These are phyloP conservation scores for Benincasa hispida DNA, from an alignment of 306 rosid genomes.

Conservation along the genomic window DNA sequence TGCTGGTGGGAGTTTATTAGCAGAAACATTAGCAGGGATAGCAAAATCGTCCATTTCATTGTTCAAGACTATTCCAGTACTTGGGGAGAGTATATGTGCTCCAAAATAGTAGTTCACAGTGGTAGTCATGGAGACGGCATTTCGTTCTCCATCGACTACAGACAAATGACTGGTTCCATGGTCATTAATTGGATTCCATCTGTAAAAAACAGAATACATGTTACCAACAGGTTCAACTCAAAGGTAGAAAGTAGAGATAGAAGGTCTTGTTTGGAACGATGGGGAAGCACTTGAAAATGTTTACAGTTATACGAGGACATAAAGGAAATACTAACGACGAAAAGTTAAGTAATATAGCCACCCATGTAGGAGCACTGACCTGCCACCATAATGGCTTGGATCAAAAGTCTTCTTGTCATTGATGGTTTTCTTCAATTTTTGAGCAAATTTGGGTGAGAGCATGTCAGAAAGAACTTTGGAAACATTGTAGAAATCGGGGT, in stretches of 20 bases:
- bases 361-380: slow-evolving; percentile 25
- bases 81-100: slow-evolving; percentile 44
- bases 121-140: slow-evolving; percentile 71
- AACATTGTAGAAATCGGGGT: slow-evolving; percentile 59
- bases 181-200: slow-evolving; percentile 72
- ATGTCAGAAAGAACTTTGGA: slow-evolving; percentile 51
- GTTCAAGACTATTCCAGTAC: slow-evolving; percentile 76
- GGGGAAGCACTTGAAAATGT: not conserved
- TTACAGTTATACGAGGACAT: not conserved
- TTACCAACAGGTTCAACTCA: not conserved
- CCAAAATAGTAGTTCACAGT: slow-evolving; percentile 68
- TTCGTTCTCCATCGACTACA: slow-evolving; percentile 39
- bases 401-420: slow-evolving; percentile 49
- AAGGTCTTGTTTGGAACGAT: not conserved
- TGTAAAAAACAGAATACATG: not conserved
- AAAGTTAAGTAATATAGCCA: not conserved
- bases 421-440: slow-evolving; percentile 39
- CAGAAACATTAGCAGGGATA: slow-evolving; percentile 36
- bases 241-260: not conserved
- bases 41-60: slow-evolving; percentile 92
- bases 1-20: slow-evolving; percentile 46
- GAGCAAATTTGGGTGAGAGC: slow-evolving; percentile 64
- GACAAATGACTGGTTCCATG: slow-evolving; percentile 79
- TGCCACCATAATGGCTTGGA: slow-evolving; percentile 61
- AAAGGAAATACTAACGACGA: not conserved